Percentiles rank a stretch among this genome's conserved stretches.
phyloP scores from a whole-genome alignment of 371 early-diverging fungal genomes.

The Actinomucor elegans region DNA sequence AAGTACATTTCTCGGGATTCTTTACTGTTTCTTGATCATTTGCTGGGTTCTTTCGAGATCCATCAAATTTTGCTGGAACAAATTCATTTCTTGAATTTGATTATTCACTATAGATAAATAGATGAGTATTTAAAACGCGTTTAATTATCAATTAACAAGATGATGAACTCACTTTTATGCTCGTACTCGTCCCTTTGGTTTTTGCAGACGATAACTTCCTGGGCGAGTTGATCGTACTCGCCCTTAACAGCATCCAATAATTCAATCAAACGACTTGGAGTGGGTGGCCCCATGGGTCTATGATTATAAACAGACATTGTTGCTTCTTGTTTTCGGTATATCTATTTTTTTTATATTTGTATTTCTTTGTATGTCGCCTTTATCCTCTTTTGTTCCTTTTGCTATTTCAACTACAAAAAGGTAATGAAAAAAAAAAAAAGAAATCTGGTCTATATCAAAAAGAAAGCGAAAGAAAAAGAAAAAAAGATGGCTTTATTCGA shows the following conservation, averaged over 20 bases:
- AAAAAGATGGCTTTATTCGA: background rate
- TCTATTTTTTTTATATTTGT: background rate
- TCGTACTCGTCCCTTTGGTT: conserved; percentile 85
- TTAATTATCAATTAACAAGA: background rate
- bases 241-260: conserved; percentile 76
- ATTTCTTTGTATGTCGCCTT: background rate
- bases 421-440: background rate
- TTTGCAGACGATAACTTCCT: conserved; percentile 72
- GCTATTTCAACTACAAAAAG: background rate
- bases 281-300: conserved; percentile 71
- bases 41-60: conserved; percentile 82
- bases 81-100: conserved; percentile 76
- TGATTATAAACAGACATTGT: conserved; percentile 69
- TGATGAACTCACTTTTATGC: conserved; percentile 64
- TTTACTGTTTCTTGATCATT: conserved; percentile 69
- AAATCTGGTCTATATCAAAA: background rate
- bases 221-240: conserved; percentile 76
- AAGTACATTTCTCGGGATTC: background rate
- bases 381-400: background rate
- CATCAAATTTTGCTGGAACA: conserved; percentile 72
- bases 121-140: conserved; percentile 5
- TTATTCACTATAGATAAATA: conserved; percentile 51
- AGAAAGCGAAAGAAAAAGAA: conserved; percentile 2
- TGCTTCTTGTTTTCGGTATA: background rate
- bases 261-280: conserved; percentile 68